Percentiles rank a stretch among this genome's conserved stretches.
phyloP scores from a whole-genome alignment of 148 eudicot species.

The Rhododendron ferrugineum region DNA sequence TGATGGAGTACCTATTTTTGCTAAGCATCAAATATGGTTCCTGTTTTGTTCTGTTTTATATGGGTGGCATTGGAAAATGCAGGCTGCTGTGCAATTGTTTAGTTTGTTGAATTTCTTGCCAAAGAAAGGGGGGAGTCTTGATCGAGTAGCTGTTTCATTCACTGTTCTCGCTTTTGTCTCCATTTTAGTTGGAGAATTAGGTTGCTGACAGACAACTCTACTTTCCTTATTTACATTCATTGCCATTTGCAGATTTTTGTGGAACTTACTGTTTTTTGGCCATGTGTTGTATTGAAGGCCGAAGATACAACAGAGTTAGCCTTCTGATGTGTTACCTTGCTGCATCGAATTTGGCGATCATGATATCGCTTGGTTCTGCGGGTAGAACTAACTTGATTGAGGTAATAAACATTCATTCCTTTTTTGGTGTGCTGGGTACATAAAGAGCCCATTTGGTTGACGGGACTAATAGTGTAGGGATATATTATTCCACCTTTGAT shows the following conservation, averaged over 20 bases:
- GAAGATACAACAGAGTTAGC: conserved; percentile 42
- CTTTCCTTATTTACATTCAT: not conserved
- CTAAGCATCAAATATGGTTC: too few relatives aligned
- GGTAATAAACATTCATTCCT: conserved; percentile 22
- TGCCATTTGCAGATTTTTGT: not conserved
- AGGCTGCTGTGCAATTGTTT: conserved; percentile 35
- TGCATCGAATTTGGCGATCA: conserved; percentile 31
- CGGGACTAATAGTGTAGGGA: not conserved
- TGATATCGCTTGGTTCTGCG: conserved; percentile 24
- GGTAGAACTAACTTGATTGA: conserved; percentile 21
- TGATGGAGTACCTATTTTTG: too few relatives aligned
- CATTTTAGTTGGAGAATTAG: conserved; percentile 46
- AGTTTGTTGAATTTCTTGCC: conserved; percentile 20
- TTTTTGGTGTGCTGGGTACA: not conserved
- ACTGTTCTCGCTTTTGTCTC: conserved; percentile 30
- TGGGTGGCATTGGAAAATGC: not conserved
- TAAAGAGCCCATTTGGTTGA: not conserved
- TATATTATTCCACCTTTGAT: not conserved
- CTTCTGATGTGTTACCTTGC: conserved; percentile 50
- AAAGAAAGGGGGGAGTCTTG: conserved; percentile 29
- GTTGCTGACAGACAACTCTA: conserved; percentile 17
- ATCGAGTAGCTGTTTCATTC: conserved; percentile 27
- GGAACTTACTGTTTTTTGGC: not conserved
- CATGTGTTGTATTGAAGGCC: conserved; percentile 35
- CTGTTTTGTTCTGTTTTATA: too few relatives aligned